Conservation (phyloP, 2,329 filamentous ascomycete species). For the Ascochyta pisi region DNA sequence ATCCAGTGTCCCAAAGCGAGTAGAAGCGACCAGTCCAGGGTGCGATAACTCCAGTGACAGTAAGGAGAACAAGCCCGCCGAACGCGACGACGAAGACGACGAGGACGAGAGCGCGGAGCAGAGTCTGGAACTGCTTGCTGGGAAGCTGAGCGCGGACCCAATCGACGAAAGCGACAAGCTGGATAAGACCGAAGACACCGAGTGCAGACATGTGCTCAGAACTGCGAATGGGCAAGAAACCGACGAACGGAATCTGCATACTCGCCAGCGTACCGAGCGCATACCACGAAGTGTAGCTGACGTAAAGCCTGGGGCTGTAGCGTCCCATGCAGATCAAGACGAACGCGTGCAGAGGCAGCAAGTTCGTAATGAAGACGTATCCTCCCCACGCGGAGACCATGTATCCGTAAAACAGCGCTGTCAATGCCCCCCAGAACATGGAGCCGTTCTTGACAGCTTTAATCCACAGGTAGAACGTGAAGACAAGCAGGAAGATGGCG, state of each 20-base stretch:
- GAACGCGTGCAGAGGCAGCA: constrained; percentile 92
- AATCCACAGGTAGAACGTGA: constrained; percentile 99
- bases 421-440: constrained; percentile 93
- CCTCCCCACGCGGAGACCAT: constrained; percentile 99
- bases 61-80: constrained; percentile 78
- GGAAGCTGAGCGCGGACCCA: constrained; percentile 88
- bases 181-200: constrained; percentile 93
- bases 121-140: constrained; percentile 90
- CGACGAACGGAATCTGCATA: constrained; percentile 99
- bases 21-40: constrained; percentile 99
- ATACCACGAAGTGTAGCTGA: constrained; percentile 98
- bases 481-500: constrained; percentile 97
- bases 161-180: constrained; percentile 90
- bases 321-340: constrained; percentile 96
- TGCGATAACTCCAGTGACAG: constrained; percentile 88
- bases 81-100: constrained; percentile 76
- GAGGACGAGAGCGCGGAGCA: constrained; percentile 79
- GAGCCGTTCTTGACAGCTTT: constrained; percentile 97
- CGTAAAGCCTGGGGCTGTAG: constrained; percentile 92
- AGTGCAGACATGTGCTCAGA: constrained; percentile 98
- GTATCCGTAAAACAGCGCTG: constrained; percentile 97
- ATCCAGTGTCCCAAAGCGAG: constrained; percentile 97
- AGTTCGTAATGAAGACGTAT: constrained; percentile 98
- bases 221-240: constrained; percentile 93
- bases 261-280: constrained; percentile 92